phyloP scores from a whole-genome alignment of 805 yeast genomes.

The Yueomyces sp. region DNA sequence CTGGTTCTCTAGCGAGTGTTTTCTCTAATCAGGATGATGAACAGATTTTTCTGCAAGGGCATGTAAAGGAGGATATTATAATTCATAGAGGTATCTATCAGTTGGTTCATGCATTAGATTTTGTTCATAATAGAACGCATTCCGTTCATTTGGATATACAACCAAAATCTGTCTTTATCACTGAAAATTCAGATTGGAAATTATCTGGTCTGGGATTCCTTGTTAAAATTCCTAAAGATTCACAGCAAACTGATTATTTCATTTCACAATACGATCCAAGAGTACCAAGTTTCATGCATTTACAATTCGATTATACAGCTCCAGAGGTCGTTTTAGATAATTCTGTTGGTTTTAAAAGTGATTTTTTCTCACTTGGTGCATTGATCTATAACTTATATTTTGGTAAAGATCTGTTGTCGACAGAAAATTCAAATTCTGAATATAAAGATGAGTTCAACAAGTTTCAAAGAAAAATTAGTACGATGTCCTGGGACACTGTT shows the following conservation, averaged over 20 bases:
- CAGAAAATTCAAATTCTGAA: conserved; percentile 43
- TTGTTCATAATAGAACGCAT: conserved; percentile 65
- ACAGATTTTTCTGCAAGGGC: conserved; percentile 22
- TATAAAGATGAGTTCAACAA: conserved; percentile 43
- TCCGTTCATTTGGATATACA: conserved; percentile 65
- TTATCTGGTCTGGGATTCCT: conserved; percentile 58
- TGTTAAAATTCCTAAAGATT: conserved; percentile 33
- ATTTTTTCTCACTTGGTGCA: conserved; percentile 75
- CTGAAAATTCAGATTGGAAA: conserved; percentile 89
- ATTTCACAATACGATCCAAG: conserved; percentile 65
- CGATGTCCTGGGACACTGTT: conserved; percentile 26
- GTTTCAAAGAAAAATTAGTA: conserved; percentile 33
- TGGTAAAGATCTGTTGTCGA: conserved; percentile 33
- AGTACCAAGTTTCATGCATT: conserved; percentile 56
- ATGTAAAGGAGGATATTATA: conserved; percentile 53
- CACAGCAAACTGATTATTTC: conserved; percentile 42
- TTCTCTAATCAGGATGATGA: conserved; percentile 21
- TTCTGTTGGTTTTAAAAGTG: conserved; percentile 52
- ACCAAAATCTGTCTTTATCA: conserved; percentile 67
- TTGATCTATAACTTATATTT: conserved; percentile 60
- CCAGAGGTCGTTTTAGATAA: conserved; percentile 71
- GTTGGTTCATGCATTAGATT: conserved; percentile 62
- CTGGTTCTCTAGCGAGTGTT: conserved; percentile 36
- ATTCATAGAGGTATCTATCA: conserved; percentile 77
- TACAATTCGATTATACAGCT: conserved; percentile 63